Conservation (phyloP, 495 filamentous ascomycete species). For the Podospora anserina region DNA sequence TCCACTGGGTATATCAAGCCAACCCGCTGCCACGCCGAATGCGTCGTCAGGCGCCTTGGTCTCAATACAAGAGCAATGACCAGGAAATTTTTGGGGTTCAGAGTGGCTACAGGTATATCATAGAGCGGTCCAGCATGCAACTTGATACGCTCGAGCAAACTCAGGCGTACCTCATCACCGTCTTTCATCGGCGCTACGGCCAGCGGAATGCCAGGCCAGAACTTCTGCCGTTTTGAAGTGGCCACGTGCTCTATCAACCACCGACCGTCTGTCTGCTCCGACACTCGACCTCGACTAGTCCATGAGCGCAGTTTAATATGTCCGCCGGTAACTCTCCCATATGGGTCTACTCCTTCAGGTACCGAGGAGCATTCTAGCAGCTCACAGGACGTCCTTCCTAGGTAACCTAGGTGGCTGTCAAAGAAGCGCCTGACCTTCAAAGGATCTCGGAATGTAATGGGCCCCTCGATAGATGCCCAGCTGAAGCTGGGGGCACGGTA, state of each 20-base stretch:
- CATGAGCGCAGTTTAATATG: not conserved
- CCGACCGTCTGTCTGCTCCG: not conserved
- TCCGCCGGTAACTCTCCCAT: not conserved
- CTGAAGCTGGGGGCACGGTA: not conserved
- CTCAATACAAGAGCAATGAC: not conserved
- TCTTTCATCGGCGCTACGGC: not conserved
- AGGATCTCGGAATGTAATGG: not conserved
- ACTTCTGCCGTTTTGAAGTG: not conserved
- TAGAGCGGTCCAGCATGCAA: not conserved
- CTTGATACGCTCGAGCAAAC: not conserved
- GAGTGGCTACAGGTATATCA: no score
- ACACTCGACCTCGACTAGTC: not conserved
- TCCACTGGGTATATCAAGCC: not conserved
- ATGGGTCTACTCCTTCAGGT: not conserved
- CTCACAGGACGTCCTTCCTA: not conserved
- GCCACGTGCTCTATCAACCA: not conserved
- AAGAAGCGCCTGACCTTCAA: not conserved
- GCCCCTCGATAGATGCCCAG: not conserved
- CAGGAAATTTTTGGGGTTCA: no score
- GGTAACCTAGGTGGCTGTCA: no score
- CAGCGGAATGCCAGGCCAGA: not conserved
- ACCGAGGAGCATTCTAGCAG: not conserved
- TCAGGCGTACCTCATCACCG: not conserved
- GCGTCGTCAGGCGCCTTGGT: not conserved
- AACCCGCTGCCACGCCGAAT: not conserved